Evolutionary conservation across 1,284 basidiomycete genomes (phyloP), one percentile per base, ranked within the genome.

Genomic region (Ceratobasidium sp.): DNA sequence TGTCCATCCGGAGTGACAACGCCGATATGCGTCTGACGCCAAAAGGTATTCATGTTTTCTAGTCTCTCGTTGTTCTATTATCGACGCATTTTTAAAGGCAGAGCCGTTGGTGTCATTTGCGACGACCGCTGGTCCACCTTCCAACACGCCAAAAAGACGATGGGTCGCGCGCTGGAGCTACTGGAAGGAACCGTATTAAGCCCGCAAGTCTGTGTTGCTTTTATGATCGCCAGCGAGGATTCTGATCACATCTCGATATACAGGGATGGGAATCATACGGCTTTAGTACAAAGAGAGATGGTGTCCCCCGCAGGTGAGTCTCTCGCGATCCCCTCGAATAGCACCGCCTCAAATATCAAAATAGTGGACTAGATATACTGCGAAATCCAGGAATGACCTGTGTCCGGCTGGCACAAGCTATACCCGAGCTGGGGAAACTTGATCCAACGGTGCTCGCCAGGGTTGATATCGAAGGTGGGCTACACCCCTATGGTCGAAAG

Each of bases 1-100:
- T 97, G 86, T 90, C 90, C 0, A 85, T 96, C 52, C 85, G 94
- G 55, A 90, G 92, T 62, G 94, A 97, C 80, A 96, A 97, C 75
- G 94, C 94, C 1, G 94, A 96, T 80, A 69, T 88, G 69, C 85
- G 94, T 41, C 81, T 97, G 69, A 96, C 94, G 0, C 85, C 86
- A 76, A 89, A 89, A 78, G 92, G 91, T 87, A 45, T 28, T 81
- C 78, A 2, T 58, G 32, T 58, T 72, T 61, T 6, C 43, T 12
- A 45, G 73, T 34, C 21, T 21, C 12, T 60, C 21, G 65, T 64
- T 60, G 59, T n/a, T 48, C 21, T 71, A 34, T 18, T 23, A 41
- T 14, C 23, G 3, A 28, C 21, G 0, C 32, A 75, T 30, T 74
- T 74, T n/a, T n/a, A n/a, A n/a, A 87, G 88, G 86, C 3, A 83